A percentile compares a stretch with the other conserved stretches of the same genome.
Evolutionary conservation across 2,329 filamentous ascomycete species (phyloP).

Genomic region (Diaporthe velutina): DNA sequence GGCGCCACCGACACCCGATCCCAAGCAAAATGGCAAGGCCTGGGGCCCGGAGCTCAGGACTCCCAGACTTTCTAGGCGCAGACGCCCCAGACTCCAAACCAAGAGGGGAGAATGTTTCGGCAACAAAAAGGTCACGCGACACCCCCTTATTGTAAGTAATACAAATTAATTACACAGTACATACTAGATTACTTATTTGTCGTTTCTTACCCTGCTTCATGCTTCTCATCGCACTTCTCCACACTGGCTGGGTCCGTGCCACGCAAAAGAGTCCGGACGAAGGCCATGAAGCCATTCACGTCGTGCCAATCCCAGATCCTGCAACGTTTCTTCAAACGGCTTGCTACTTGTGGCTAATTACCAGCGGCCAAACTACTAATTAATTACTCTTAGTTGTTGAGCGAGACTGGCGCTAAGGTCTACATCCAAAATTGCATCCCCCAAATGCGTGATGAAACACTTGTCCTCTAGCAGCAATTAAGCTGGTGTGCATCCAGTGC

Average conservation of each 20-base stretch:
- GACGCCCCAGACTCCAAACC: neutral
- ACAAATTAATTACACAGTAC: neutral
- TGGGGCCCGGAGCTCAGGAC: neutral
- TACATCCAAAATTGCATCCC: neutral
- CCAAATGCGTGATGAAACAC: neutral
- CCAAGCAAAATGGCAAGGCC: neutral
- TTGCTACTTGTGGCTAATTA: neutral
- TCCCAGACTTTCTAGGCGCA: neutral
- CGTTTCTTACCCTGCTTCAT: neutral
- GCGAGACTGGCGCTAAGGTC: neutral
- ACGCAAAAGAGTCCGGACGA: slow-evolving; percentile 2
- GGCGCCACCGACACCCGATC: slow-evolving; percentile 30
- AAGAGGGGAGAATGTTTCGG: slow-evolving; percentile 3
- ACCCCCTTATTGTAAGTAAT: neutral
- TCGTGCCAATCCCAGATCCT: neutral
- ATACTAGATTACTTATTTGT: neutral
- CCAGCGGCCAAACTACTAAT: neutral
- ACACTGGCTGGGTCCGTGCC: neutral
- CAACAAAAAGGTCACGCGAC: neutral
- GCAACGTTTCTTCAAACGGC: slow-evolving; percentile 23
- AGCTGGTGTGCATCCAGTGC: neutral
- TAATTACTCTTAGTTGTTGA: neutral
- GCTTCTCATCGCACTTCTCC: neutral
- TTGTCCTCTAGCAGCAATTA: neutral
- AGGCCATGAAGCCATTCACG: neutral